Evolutionary conservation across 495 filamentous ascomycete genomes (phyloP).

Genomic region (Aspergillus egyptiacus): DNA sequence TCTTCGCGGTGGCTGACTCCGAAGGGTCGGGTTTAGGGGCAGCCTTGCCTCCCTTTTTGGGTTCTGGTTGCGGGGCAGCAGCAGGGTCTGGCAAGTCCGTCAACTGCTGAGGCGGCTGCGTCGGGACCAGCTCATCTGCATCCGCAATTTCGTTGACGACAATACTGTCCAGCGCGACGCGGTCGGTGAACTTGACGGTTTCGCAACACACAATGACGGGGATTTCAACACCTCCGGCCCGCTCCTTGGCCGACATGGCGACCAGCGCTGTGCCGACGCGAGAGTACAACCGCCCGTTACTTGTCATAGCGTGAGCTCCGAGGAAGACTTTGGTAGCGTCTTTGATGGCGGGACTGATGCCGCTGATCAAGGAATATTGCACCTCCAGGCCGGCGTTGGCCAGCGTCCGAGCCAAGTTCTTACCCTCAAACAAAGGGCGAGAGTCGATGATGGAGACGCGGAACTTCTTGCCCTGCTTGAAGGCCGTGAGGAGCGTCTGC

Average conservation of each 20-base stretch:
- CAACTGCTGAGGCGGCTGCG: constrained; percentile 29
- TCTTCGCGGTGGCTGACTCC: constrained; percentile 22
- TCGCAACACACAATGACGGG: constrained; percentile 91
- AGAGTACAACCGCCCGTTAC: constrained; percentile 81
- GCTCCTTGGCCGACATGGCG: constrained; percentile 76
- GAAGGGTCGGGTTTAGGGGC: constrained; percentile 16
- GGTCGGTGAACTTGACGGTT: constrained; percentile 91
- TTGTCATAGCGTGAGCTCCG: constrained; percentile 85
- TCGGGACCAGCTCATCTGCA: constrained; percentile 54
- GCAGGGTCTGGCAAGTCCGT: constrained; percentile 33
- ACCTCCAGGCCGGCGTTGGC: constrained; percentile 63
- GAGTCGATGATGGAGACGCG: constrained; percentile 80
- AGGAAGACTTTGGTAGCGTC: constrained; percentile 76
- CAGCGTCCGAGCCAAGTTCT: constrained; percentile 63
- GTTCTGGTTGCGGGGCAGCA: constrained; percentile 22
- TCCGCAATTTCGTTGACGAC: constrained; percentile 86
- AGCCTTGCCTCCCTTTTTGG: constrained; percentile 35
- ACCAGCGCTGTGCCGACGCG: constrained; percentile 82
- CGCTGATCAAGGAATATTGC: constrained; percentile 73
- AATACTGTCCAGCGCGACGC: constrained; percentile 83
- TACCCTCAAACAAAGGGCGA: constrained; percentile 74
- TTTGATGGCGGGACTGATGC: constrained; percentile 63
- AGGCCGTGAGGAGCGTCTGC: constrained; percentile 67
- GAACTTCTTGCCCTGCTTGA: constrained; percentile 64
- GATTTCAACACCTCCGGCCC: constrained; percentile 50